Percentiles rank a stretch among this genome's conserved stretches.
These are phyloP conservation scores for Centella asiatica DNA, from an alignment of 129 eudicot species.

Conservation along the genomic window DNA sequence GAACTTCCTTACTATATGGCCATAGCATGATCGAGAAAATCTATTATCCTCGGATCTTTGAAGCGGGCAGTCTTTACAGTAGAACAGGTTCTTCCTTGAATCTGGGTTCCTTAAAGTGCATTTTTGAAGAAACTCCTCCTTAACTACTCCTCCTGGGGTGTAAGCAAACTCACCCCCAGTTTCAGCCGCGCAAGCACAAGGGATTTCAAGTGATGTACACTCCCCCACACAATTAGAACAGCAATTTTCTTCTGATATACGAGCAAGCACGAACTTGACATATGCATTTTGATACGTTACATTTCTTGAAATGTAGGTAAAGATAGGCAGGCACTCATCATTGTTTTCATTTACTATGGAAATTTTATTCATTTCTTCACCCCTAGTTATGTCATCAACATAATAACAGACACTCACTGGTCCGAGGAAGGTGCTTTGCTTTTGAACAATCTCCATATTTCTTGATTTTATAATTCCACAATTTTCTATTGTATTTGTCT, in stretches of 20 bases:
- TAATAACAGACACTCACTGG: slow-evolving; percentile 1
- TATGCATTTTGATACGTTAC: slow-evolving; percentile 27
- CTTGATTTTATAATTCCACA: slow-evolving; percentile 13
- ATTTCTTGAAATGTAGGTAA: slow-evolving; percentile 37
- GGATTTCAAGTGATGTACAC: slow-evolving; percentile 31
- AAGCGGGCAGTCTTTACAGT: slow-evolving; percentile 47
- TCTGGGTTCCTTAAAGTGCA: slow-evolving; percentile 16
- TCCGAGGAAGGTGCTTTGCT: slow-evolving; percentile 1
- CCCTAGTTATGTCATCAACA: slow-evolving; percentile 43
- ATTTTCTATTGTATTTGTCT: neutral
- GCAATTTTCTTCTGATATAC: slow-evolving; percentile 40
- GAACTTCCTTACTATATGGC: slow-evolving; percentile 44
- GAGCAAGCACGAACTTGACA: slow-evolving; percentile 34
- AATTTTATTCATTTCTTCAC: slow-evolving; percentile 29
- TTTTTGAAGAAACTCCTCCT: slow-evolving; percentile 33
- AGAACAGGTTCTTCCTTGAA: slow-evolving; percentile 17
- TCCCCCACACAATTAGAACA: slow-evolving; percentile 47
- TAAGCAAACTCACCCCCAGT: slow-evolving; percentile 53
- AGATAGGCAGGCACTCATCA: slow-evolving; percentile 29
- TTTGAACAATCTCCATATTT: slow-evolving; percentile 19
- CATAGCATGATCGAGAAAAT: slow-evolving; percentile 32
- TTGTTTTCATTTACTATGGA: slow-evolving; percentile 42
- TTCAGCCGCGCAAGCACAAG: slow-evolving; percentile 48
- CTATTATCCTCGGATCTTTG: slow-evolving; percentile 22
- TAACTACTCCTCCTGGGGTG: slow-evolving; percentile 30